These are phyloP conservation scores for Acacia melanoxylon DNA, from an alignment of 306 rosid species.

Conservation along the genomic window DNA sequence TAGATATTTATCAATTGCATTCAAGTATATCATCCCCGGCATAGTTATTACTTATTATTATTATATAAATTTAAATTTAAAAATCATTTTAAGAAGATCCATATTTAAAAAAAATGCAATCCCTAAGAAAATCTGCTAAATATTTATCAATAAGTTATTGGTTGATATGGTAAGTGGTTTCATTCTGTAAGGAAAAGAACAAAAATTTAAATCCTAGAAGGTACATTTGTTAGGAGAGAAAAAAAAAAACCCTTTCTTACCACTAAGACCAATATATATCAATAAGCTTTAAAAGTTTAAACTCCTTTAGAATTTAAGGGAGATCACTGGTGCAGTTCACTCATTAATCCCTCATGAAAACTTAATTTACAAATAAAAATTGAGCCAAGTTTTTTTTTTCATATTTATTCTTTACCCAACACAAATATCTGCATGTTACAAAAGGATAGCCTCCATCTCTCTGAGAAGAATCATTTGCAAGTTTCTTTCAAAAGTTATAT, in stretches of 20 bases:
- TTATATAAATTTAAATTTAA: too few species aligned
- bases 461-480: background rate
- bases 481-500: background rate
- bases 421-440: background rate
- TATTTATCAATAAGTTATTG: rapidly evolving
- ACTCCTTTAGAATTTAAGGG: too few species aligned
- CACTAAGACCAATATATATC: too few species aligned
- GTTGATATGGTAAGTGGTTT: rapidly evolving
- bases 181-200: too few species aligned
- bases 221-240: rapidly evolving
- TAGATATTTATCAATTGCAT: too few species aligned
- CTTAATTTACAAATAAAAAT: background rate
- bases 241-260: too few species aligned
- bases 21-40: too few species aligned
- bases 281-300: too few species aligned
- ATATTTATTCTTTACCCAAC: background rate
- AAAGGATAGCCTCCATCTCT: background rate
- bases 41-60: too few species aligned
- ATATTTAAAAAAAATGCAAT: too few species aligned
- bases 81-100: too few species aligned
- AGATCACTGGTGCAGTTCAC: background rate
- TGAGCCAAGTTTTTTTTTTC: background rate
- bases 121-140: too few species aligned
- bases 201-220: rapidly evolving
- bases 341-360: background rate